A percentile compares a stretch with the other conserved stretches of the same genome.
phyloP scores from a whole-genome alignment of 2,329 filamentous ascomycete species.

The Ophiostoma angusticollis region DNA sequence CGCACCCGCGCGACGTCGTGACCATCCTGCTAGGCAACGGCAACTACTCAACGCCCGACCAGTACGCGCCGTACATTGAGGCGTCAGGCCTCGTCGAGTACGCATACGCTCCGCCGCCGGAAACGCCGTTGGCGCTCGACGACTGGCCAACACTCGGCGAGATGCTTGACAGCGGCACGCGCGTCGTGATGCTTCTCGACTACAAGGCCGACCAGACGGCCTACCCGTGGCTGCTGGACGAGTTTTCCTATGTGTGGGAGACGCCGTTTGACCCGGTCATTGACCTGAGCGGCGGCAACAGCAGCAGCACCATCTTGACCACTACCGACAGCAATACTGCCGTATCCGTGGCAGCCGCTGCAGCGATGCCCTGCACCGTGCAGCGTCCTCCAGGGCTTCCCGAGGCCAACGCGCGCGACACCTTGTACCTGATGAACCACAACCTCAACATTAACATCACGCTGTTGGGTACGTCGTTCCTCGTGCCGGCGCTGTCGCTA shows the following conservation, averaged over 20 bases:
- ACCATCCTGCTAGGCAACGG: slow-evolving; percentile 78
- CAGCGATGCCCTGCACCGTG: slow-evolving; percentile 60
- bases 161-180: slow-evolving; percentile 58
- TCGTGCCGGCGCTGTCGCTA: slow-evolving; percentile 59
- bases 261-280: slow-evolving; percentile 62
- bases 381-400: slow-evolving; percentile 61
- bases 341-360: slow-evolving; percentile 21
- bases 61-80: slow-evolving; percentile 58
- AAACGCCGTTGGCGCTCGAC: slow-evolving; percentile 53
- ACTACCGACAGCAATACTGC: neutral
- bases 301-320: no score
- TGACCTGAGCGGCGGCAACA: neutral
- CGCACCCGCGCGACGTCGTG: slow-evolving; percentile 75
- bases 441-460: slow-evolving; percentile 73
- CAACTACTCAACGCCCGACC: slow-evolving; percentile 50
- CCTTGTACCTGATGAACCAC: slow-evolving; percentile 78
- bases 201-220: slow-evolving; percentile 68
- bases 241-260: slow-evolving; percentile 86
- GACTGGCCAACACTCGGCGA: slow-evolving; percentile 76
- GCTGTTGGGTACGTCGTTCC: slow-evolving; percentile 47
- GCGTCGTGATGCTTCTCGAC: slow-evolving; percentile 72
- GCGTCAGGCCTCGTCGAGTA: slow-evolving; percentile 59
- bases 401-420: slow-evolving; percentile 37
- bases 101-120: slow-evolving; percentile 52
- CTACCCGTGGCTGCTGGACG: slow-evolving; percentile 73